Percentiles rank a stretch among this genome's conserved stretches.
Evolutionary conservation across 2,329 filamentous ascomycete species (phyloP).

Genomic region (Aspergillus clavatus): DNA sequence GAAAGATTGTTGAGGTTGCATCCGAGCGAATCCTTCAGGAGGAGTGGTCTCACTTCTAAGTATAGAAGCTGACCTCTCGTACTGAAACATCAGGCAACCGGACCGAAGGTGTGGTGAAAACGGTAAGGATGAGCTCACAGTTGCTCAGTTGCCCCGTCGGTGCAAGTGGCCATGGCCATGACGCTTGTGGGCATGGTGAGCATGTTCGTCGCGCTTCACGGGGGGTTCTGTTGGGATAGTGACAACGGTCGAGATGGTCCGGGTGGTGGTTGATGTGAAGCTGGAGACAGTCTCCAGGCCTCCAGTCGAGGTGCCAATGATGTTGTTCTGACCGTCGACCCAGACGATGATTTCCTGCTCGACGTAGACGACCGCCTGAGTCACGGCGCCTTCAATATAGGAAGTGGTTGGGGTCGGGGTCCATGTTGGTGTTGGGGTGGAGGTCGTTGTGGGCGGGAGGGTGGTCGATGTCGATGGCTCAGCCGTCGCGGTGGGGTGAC

Average conservation of each 20-base stretch:
- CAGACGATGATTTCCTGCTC: slow-evolving; percentile 27
- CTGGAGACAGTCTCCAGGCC: slow-evolving; percentile 22
- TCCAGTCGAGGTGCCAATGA: slow-evolving; percentile 23
- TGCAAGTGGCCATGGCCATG: slow-evolving; percentile 20
- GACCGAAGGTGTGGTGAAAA: background rate
- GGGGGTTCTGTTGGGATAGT: slow-evolving; percentile 13
- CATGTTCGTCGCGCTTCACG: slow-evolving; percentile 16
- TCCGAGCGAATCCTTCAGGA: background rate
- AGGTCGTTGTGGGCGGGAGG: slow-evolving; percentile 14
- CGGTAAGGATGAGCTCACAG: no score
- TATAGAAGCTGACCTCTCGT: background rate
- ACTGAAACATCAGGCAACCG: background rate
- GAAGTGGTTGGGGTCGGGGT: slow-evolving; percentile 25
- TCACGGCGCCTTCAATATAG: slow-evolving; percentile 19
- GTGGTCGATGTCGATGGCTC: slow-evolving; percentile 3
- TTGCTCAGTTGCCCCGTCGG: background rate
- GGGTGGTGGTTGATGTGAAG: slow-evolving; percentile 17
- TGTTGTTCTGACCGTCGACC: slow-evolving; percentile 22
- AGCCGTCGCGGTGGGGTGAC: slow-evolving; percentile 1
- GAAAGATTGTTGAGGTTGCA: no score
- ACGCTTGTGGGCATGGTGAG: slow-evolving; percentile 20
- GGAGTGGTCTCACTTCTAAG: background rate
- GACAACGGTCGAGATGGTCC: slow-evolving; percentile 22
- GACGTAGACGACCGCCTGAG: slow-evolving; percentile 27
- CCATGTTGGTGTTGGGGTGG: slow-evolving; percentile 15